phyloP scores from a whole-genome alignment of 768 basidiomycete genomes.

The Mycena venus region DNA sequence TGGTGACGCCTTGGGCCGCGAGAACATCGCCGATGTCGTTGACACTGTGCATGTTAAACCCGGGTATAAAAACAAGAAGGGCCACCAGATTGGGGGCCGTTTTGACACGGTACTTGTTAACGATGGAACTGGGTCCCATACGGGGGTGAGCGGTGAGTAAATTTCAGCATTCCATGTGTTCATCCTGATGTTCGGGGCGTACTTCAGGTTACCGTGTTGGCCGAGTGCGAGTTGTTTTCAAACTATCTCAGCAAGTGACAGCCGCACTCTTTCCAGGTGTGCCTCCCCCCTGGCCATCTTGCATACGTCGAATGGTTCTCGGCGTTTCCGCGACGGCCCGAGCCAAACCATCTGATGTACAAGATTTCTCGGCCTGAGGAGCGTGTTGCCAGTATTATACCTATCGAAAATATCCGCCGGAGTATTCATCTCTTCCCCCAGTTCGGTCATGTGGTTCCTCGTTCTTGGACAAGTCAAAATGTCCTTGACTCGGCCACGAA shows the following conservation, averaged over 20 bases:
- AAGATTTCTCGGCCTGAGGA: slow-evolving; percentile 1
- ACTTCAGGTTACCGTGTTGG: slow-evolving; percentile 26
- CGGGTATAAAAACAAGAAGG: slow-evolving; percentile 12
- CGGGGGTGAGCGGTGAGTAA: slow-evolving; percentile 32
- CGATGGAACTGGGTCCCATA: slow-evolving; percentile 6
- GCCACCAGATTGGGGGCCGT: slow-evolving; percentile 33
- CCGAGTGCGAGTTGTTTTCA: slow-evolving; percentile 1
- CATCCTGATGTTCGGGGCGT: slow-evolving; percentile 18
- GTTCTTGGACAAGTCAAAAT: slow-evolving; percentile 39
- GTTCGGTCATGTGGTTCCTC: slow-evolving; percentile 33
- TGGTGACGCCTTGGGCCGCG: slow-evolving; percentile 20
- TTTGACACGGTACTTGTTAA: slow-evolving; percentile 49
- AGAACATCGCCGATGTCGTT: slow-evolving; percentile 1
- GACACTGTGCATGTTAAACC: slow-evolving; percentile 32
- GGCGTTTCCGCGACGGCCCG: slow-evolving; percentile 13
- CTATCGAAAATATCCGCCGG: slow-evolving; percentile 35
- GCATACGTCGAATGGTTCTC: slow-evolving; percentile 49
- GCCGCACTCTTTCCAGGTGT: background rate
- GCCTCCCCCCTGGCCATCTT: slow-evolving; percentile 35
- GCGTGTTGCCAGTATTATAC: slow-evolving; percentile 23
- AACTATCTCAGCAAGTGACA: background rate
- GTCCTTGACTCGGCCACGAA: slow-evolving; percentile 18
- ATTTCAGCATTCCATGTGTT: slow-evolving; percentile 13
- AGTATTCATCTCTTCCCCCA: slow-evolving; percentile 41
- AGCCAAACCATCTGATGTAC: slow-evolving; percentile 26